Evolutionary conservation across 2,329 filamentous ascomycete species (phyloP).

Genomic region (Sclerotinia borealis): DNA sequence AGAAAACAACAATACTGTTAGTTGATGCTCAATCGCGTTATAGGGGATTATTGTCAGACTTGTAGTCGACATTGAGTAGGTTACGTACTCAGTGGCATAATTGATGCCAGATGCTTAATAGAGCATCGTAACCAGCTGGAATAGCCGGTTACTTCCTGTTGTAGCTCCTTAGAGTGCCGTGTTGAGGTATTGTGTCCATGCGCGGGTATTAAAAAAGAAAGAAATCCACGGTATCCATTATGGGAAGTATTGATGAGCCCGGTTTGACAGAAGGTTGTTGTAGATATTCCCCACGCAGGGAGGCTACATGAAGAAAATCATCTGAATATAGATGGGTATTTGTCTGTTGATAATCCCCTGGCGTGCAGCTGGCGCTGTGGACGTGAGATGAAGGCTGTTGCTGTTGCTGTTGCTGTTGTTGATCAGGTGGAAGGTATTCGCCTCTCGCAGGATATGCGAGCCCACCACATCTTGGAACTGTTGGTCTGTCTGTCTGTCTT

Average conservation of each 20-base stretch:
- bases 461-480: constrained; percentile 6
- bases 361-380: neutral
- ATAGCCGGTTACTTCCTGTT: constrained; percentile 14
- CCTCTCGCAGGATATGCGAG: constrained; percentile 12
- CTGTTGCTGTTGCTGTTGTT: too few relatives aligned
- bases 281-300: neutral
- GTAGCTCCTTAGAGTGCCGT: neutral
- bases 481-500: neutral
- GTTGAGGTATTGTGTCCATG: neutral
- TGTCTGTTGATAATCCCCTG: neutral
- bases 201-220: constrained; percentile 9
- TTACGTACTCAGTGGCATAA: constrained; percentile 32
- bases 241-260: neutral
- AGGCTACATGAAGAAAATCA: neutral
- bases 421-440: neutral
- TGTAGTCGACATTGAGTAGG: constrained; percentile 24
- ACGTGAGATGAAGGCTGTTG: neutral
- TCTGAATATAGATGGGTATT: neutral
- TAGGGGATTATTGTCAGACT: constrained; percentile 23
- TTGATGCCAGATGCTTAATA: constrained; percentile 22
- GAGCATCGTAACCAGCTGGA: constrained; percentile 18
- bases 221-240: neutral
- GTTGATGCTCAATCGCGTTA: constrained; percentile 26
- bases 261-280: neutral
- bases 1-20: constrained; percentile 24